Evolutionary conservation across 768 basidiomycete genomes (phyloP).

Genomic region (Suillus weaverae): DNA sequence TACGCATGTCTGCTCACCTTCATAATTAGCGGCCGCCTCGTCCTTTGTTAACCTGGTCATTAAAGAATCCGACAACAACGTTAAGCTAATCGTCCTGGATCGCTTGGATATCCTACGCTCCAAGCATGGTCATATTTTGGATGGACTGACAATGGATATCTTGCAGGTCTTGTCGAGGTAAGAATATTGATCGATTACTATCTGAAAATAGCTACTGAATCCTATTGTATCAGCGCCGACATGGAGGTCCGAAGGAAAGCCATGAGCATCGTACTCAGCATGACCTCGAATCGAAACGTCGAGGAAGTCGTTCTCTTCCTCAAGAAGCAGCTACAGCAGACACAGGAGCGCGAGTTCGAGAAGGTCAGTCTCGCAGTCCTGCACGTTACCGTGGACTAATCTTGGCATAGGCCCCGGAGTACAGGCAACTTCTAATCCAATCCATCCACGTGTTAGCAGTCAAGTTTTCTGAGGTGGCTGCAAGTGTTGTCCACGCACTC

Average conservation of each 20-base stretch:
- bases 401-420: conserved; percentile 75
- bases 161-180: conserved; percentile 86
- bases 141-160: conserved; percentile 93
- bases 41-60: conserved; percentile 85
- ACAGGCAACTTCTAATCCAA: conserved; percentile 94
- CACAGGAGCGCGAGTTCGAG: conserved; percentile 48
- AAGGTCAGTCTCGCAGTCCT: conserved; percentile 38
- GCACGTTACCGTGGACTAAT: background rate
- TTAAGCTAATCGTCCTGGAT: conserved; percentile 95
- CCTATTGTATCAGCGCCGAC: conserved; percentile 62
- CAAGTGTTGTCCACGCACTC: conserved; percentile 88
- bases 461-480: conserved; percentile 95
- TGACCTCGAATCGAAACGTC: conserved; percentile 92
- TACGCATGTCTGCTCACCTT: conserved; percentile 5
- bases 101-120: conserved; percentile 79
- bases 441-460: conserved; percentile 96
- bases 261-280: conserved; percentile 82
- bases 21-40: conserved; percentile 73
- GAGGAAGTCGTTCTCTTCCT: conserved; percentile 96
- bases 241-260: conserved; percentile 97
- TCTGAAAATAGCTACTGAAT: conserved; percentile 1
- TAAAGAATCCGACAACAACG: conserved; percentile 98
- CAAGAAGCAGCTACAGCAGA: conserved; percentile 96
- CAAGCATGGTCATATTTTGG: conserved; percentile 86
- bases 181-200: conserved; percentile 3